These are phyloP conservation scores for Fusarium stilboides DNA, from an alignment of 2,329 filamentous ascomycete species.

Conservation along the genomic window DNA sequence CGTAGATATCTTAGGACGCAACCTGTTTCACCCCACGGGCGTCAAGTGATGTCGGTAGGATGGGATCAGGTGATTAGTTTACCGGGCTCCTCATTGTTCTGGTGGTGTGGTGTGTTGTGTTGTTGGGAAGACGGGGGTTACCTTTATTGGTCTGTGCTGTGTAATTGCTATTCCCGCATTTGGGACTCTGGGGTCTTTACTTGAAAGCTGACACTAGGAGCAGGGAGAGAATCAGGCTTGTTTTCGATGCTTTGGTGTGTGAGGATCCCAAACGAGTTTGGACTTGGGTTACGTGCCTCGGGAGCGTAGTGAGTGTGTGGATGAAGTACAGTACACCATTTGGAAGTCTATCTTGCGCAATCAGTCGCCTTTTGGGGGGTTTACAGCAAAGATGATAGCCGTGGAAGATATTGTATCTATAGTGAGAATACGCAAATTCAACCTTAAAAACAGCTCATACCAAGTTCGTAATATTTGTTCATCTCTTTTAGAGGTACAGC, in stretches of 20 bases:
- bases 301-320: background rate
- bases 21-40: slow-evolving; percentile 38
- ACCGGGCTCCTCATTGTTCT: slow-evolving; percentile 13
- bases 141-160: slow-evolving; percentile 35
- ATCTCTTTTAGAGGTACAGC: background rate
- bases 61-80: slow-evolving; percentile 43
- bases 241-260: background rate
- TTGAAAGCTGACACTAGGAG: slow-evolving; percentile 19
- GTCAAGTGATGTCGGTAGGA: slow-evolving; percentile 39
- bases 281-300: background rate
- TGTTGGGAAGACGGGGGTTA: slow-evolving; percentile 20
- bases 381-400: no score
- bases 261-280: background rate
- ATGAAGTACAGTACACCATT: no score
- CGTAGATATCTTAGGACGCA: slow-evolving; percentile 36
- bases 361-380: no score
- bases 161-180: slow-evolving; percentile 30
- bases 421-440: background rate
- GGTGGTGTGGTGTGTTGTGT: slow-evolving; percentile 26
- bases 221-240: background rate
- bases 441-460: background rate
- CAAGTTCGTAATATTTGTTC: background rate
- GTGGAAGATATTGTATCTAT: background rate
- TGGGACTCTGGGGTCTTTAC: slow-evolving; percentile 18
- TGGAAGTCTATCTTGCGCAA: no score